Evolutionary conservation across 768 basidiomycete genomes (phyloP), one percentile per base, ranked within the genome.

Genomic region (Lentinula aciculospora): DNA sequence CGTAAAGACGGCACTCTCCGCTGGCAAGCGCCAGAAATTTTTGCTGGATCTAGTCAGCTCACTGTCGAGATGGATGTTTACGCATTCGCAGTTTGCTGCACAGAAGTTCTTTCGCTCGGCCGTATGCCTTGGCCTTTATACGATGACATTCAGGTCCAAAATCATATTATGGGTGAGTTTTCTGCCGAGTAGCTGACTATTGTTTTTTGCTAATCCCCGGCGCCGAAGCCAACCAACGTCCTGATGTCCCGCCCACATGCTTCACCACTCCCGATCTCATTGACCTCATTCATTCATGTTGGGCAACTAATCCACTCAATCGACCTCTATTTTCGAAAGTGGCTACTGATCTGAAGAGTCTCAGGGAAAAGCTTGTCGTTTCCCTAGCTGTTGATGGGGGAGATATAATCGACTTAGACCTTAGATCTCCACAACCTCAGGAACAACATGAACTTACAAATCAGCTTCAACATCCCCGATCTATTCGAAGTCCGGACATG

Each of bases 11-110:
- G 84, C 1, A 85, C 84, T 0, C 66, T 87, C 48, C 76, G 86
- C 32, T 92, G 89, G 88, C 82, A 81, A 61, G 82, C 84, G 3
- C 89, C 89, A 0, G 87, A 90, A 65, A 69, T 88, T 45, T 73
- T 88, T 69, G 65, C 66, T 21, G 85, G 82, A 1, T 64, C 71
- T 6, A 69, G 72, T 10, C 67, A 67, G 27, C 67, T 83, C 44
- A 88, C 84, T 0, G 67, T 73, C 2, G 76, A 81, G 32, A 79
- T 78, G 49, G 88, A 90, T 64, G 80, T 89, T 4, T 92, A 88
- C 54, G 80, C 87, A 1, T 92, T 81, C 64, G 82, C 83, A 0
- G 83, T 90, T 55, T 75, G 76, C 42, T 88, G 85, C 57, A 70
- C 83, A 6, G 86, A 88, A 66, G 80, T 88, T 53, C 68, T 87